Evolutionary conservation across 2,329 filamentous ascomycete species (phyloP).

Genomic region (Apiospora aurea): DNA sequence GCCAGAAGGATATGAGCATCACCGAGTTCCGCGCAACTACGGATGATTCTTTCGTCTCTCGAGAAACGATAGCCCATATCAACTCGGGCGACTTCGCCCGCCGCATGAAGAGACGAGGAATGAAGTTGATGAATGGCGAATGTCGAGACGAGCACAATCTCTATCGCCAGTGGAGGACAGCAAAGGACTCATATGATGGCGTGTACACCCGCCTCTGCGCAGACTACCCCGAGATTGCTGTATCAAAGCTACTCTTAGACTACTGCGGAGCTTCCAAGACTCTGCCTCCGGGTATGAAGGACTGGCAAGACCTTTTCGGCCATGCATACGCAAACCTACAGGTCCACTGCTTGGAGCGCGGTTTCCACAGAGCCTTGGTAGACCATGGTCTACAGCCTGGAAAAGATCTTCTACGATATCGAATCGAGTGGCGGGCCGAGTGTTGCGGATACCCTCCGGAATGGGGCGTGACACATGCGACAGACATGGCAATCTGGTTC

Average conservation of each 20-base stretch:
- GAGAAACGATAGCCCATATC: slow-evolving; percentile 24
- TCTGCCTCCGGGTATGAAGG: slow-evolving; percentile 22
- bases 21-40: slow-evolving; percentile 28
- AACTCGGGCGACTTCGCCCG: slow-evolving; percentile 27
- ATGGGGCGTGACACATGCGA: slow-evolving; percentile 28
- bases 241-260: slow-evolving; percentile 19
- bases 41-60: slow-evolving; percentile 24
- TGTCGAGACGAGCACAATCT: slow-evolving; percentile 28
- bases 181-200: slow-evolving; percentile 26
- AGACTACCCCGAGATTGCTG: slow-evolving; percentile 25
- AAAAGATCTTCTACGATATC: slow-evolving; percentile 27
- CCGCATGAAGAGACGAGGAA: slow-evolving; percentile 29
- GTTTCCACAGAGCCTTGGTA: slow-evolving; percentile 27
- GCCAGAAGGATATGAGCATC: slow-evolving; percentile 26
- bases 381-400: slow-evolving; percentile 25
- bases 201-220: slow-evolving; percentile 26
- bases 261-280: slow-evolving; percentile 20
- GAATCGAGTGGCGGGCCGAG: slow-evolving; percentile 28
- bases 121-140: slow-evolving; percentile 29
- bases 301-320: slow-evolving; percentile 29
- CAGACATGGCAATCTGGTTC: slow-evolving; percentile 29
- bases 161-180: slow-evolving; percentile 27
- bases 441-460: slow-evolving; percentile 25
- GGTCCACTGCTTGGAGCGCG: slow-evolving; percentile 27
- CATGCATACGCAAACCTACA: slow-evolving; percentile 27